Base-by-base conservation (phyloP, 2,329 filamentous ascomycete species). In the Didymosphaeria variabile region DNA sequence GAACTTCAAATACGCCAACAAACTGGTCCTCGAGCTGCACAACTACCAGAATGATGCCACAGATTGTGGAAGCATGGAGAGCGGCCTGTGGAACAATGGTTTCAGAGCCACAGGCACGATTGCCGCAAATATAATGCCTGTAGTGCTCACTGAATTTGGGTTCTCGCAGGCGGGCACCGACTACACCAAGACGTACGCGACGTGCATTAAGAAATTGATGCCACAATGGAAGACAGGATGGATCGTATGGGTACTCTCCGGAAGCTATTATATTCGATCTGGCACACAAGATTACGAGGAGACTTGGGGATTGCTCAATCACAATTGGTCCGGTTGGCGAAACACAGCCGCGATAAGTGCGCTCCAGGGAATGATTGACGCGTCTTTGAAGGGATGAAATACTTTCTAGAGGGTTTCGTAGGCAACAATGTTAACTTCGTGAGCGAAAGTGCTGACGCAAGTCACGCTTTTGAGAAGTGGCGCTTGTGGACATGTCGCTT, bases 121-220 rank as follows among this genome's bases (percentile, higher is more conserved):
- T 5, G 76, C 79, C 12, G 76, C 74, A 46, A 83, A 82, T 40
- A 71, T 78, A 31, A 82, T 85, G 69, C 86, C 86, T 2, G 74
- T 88, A n/a, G 80, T 87, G 52, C 72, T 89, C 46, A 85, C 83
- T 58, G 87, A 88, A 77, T 88, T 88, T 65, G 86, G 87, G 32
- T 86, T 70, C 31, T 61, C 58, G 1, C 69, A 76, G 44, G 59
- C 85, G 49, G 82, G 80, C 59, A 82, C 82, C 76, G 82, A 81
- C 17, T 78, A 79, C 46, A 84, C 86, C 49, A 69, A 78, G 55
- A 71, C 69, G 0, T 88, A 87, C 68, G 79, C 87, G 49, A 75
- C 77, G 10, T 89, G 86, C 65, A 68, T 88, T 38, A 76, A 81
- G 5, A 80, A 79, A 12, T 86, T 87, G 59, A 81, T 88, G 78